phyloP scores from a whole-genome alignment of 2,329 filamentous ascomycete genomes.

The Exophiala lecanii-corni region DNA sequence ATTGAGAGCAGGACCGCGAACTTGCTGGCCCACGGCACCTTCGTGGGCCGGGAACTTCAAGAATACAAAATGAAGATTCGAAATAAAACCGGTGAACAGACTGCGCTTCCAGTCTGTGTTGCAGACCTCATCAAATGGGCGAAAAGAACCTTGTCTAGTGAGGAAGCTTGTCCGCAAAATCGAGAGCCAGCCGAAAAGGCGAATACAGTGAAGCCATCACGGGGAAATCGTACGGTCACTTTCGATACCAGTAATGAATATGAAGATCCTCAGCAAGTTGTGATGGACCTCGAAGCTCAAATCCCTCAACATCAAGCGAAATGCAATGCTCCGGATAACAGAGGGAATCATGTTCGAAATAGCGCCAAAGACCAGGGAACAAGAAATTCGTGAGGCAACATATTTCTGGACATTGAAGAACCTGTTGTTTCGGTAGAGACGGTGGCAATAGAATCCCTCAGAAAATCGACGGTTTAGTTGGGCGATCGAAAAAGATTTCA shows the following conservation, averaged over 20 bases:
- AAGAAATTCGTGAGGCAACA: no score
- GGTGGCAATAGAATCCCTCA: no score
- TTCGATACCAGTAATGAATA: slow-evolving; percentile 8
- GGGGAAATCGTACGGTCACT: not conserved
- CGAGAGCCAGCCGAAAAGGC: not conserved
- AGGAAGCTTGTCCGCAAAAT: not conserved
- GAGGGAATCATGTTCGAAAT: no score
- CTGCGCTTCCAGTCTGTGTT: slow-evolving; percentile 4
- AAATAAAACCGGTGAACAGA: not conserved
- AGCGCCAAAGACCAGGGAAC: no score
- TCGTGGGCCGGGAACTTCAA: not conserved
- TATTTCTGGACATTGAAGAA: no score
- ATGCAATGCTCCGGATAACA: no score
- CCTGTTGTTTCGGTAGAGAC: no score
- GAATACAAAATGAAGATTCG: not conserved
- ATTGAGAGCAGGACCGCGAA: slow-evolving; percentile 5
- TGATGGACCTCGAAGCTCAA: slow-evolving; percentile 1
- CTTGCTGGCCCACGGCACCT: slow-evolving; percentile 2
- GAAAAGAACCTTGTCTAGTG: slow-evolving; percentile 2
- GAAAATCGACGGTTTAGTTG: no score
- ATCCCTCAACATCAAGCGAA: no score
- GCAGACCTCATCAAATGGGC: slow-evolving; percentile 3
- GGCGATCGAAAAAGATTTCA: no score
- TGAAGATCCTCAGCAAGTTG: slow-evolving; percentile 5
- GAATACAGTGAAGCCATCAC: not conserved